A percentile compares a stretch with the other conserved stretches of the same genome.
phyloP scores from a whole-genome alignment of 345 rosid species.

The Anacardium occidentale region DNA sequence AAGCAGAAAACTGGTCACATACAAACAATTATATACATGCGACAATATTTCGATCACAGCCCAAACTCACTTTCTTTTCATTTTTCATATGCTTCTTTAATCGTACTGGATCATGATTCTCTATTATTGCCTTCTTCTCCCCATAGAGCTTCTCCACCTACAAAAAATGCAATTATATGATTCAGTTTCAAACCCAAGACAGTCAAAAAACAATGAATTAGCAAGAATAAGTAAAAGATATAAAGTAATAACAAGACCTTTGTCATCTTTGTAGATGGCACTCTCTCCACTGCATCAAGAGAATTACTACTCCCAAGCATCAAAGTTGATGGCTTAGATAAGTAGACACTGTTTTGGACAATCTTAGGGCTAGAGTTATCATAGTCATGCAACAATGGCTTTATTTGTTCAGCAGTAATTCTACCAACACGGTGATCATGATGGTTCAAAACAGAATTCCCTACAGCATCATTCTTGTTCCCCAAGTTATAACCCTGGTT shows the following conservation, averaged over 20 bases:
- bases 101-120: conserved; percentile 29
- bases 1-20: not conserved
- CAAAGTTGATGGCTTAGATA: conserved; percentile 43
- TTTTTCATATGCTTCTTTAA: conserved; percentile 31
- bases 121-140: conserved; percentile 39
- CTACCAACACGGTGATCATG: conserved; percentile 34
- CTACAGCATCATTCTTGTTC: conserved; percentile 47
- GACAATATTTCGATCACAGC: not conserved
- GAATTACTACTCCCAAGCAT: conserved; percentile 38
- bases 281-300: conserved; percentile 44
- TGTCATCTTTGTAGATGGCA: conserved; percentile 35
- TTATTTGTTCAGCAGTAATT: conserved; percentile 31
- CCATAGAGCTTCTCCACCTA: conserved; percentile 46
- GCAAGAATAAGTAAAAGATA: not conserved
- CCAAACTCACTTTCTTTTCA: conserved; percentile 48
- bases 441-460: conserved; percentile 36
- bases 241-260: conserved; percentile 35
- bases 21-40: not conserved
- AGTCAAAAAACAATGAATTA: not conserved
- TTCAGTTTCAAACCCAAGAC: conserved; percentile 10
- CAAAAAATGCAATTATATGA: not conserved
- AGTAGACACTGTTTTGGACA: conserved; percentile 38
- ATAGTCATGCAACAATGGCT: conserved; percentile 32
- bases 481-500: conserved; percentile 36
- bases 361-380: conserved; percentile 27